These are phyloP conservation scores for Cyberlindnera mississippiensis DNA, from an alignment of 805 yeast species.

Conservation along the genomic window DNA sequence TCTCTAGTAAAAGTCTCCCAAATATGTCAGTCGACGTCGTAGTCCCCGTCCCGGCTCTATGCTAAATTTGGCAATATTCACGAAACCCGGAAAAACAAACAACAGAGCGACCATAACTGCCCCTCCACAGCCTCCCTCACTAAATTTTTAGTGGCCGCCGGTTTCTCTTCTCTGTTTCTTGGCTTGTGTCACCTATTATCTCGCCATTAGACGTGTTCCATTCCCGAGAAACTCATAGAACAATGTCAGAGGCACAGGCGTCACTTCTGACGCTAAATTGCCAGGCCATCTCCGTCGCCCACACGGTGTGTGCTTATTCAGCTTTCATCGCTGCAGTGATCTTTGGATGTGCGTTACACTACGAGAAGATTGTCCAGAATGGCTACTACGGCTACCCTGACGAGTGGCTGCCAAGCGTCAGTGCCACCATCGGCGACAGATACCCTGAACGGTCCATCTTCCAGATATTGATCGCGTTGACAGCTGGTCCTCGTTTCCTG, in stretches of 20 bases:
- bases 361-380: slow-evolving; percentile 82
- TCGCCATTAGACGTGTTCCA: too few relatives aligned
- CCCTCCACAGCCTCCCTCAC: too few relatives aligned
- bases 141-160: too few relatives aligned
- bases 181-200: too few relatives aligned
- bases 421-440: slow-evolving; percentile 95
- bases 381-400: slow-evolving; percentile 89
- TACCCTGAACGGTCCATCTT: slow-evolving; percentile 94
- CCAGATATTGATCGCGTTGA: slow-evolving; percentile 86
- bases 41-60: too few relatives aligned
- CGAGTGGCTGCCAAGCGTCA: slow-evolving; percentile 98
- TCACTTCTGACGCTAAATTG: slow-evolving; percentile 49
- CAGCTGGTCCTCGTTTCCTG: slow-evolving; percentile 88
- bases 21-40: too few relatives aligned
- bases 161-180: too few relatives aligned
- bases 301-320: slow-evolving; percentile 62
- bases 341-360: slow-evolving; percentile 77
- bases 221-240: too few relatives aligned
- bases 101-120: too few relatives aligned
- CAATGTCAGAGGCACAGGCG: slow-evolving; percentile 2
- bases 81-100: too few relatives aligned
- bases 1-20: too few relatives aligned
- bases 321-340: slow-evolving; percentile 75
- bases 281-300: slow-evolving; percentile 63
- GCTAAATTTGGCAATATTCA: too few relatives aligned